A percentile compares a stretch with the other conserved stretches of the same genome.
phyloP scores from a whole-genome alignment of 768 basidiomycete genomes.

The Paxillus involutus region DNA sequence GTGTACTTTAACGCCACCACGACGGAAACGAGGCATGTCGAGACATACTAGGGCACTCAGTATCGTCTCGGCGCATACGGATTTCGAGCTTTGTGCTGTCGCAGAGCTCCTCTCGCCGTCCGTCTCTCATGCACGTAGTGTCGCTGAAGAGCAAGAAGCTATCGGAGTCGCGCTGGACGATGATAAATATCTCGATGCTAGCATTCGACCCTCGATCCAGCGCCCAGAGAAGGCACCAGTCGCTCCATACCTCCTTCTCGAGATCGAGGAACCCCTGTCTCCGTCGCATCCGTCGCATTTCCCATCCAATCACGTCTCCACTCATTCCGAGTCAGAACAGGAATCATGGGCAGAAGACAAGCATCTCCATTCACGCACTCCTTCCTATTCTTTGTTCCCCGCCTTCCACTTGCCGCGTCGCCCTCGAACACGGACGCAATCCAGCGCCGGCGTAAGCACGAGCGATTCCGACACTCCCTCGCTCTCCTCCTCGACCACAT shows the following conservation, averaged over 20 bases:
- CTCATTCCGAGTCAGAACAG: constrained; percentile 36
- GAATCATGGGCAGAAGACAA: constrained; percentile 31
- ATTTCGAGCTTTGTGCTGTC: constrained; percentile 50
- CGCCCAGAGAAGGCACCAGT: constrained; percentile 7
- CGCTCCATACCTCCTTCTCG: constrained; percentile 27
- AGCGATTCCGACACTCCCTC: constrained; percentile 51
- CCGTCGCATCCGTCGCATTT: constrained; percentile 20
- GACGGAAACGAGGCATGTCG: constrained; percentile 19
- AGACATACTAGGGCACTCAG: constrained; percentile 38
- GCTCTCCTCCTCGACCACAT: constrained; percentile 40
- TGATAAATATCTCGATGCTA: constrained; percentile 31
- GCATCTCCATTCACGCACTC: constrained; percentile 20
- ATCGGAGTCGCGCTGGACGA: constrained; percentile 27
- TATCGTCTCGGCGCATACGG: constrained; percentile 46
- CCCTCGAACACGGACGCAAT: constrained; percentile 23
- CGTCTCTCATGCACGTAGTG: constrained; percentile 22
- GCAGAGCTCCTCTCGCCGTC: constrained; percentile 45
- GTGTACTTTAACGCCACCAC: constrained; percentile 22
- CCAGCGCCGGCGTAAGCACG: constrained; percentile 27
- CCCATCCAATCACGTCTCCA: constrained; percentile 5
- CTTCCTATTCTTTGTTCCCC: constrained; percentile 19
- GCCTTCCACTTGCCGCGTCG: constrained; percentile 36
- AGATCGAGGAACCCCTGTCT: constrained; percentile 31
- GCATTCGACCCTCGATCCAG: constrained; percentile 12
- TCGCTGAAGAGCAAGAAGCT: constrained; percentile 27